These are phyloP conservation scores for Acacia confusa DNA, from an alignment of 306 rosid species.

Conservation along the genomic window DNA sequence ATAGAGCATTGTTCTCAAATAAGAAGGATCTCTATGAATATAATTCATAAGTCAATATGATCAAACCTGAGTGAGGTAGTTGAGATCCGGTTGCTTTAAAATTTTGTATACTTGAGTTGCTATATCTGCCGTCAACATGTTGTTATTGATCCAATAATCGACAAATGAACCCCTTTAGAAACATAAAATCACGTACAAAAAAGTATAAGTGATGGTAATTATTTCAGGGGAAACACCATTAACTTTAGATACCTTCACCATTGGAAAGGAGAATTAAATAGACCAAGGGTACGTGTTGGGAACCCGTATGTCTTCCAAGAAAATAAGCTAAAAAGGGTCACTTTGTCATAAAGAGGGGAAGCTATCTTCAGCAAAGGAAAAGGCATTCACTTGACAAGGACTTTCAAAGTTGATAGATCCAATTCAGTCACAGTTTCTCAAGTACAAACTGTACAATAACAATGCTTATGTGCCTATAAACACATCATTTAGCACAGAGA, in stretches of 20 bases:
- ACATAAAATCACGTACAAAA: constrained; percentile 25
- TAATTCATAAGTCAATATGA: constrained; percentile 21
- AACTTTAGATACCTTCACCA: constrained; percentile 1
- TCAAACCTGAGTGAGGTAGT: constrained; percentile 77
- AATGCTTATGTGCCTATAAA: neutral
- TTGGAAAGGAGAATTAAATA: neutral
- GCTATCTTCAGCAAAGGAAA: neutral
- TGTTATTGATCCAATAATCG: constrained; percentile 85
- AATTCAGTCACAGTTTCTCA: neutral
- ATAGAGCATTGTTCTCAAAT: constrained; percentile 31
- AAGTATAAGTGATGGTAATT: constrained; percentile 27
- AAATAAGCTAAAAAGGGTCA: neutral
- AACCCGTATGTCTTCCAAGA: neutral
- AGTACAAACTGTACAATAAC: neutral
- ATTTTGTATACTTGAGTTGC: constrained; percentile 76
- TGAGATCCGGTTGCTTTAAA: constrained; percentile 87
- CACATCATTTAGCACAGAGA: neutral
- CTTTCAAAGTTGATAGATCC: neutral
- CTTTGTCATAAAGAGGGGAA: constrained; percentile 9
- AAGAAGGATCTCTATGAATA: constrained; percentile 14
- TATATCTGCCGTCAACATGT: constrained; percentile 80
- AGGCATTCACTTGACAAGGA: neutral
- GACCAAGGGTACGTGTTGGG: neutral
- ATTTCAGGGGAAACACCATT: constrained; percentile 12
- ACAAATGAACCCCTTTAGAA: constrained; percentile 73